Evolutionary conservation across 805 yeast species (phyloP), one percentile per base, ranked within the genome.

Genomic region (Wickerhamomyces hampshirensis): DNA sequence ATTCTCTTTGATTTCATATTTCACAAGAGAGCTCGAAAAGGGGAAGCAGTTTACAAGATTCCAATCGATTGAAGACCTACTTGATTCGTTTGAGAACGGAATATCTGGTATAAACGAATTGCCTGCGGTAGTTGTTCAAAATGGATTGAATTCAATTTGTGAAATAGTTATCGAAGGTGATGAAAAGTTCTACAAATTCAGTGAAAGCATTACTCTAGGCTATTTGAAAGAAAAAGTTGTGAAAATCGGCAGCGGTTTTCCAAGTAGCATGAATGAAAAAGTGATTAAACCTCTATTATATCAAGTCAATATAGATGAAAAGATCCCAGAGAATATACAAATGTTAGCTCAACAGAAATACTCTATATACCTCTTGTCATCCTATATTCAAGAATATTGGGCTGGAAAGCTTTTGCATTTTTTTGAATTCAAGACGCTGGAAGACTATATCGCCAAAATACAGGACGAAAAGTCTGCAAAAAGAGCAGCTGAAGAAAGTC

Each of bases 321-420:
- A 55, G 11, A 62, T 64, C 3, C 65, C 73, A 3, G 46, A 43
- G 3, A 56, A 60, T 6, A 59, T 70, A 1, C 46, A 67, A n/a
- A 42, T 51, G 4, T 48, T 63, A 3, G 59, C 68, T 13, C 57
- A 65, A 14, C 52, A 58, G 12, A 63, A 62, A 36, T 56, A 67
- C 35, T 55, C 81, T 5, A 56, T 78, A 4, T 68, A 71, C 18
- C 54, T 78, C 19, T 41, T 79, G 5, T 67, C 75, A 3, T 67
- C 74, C 3, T 68, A 66, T 42, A 57, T 73, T 30, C 57, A 53
- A 28, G 23, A 46, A 37, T 18, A 42, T 39, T 30, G 56, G 23
- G 31, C 50, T 26, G 19, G 31, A 23, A 35, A 48, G 43, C 29
- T 54, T 42, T 37, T 57, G 10, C 58, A 66, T 1, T 42, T 48